Conservation (phyloP, 192 early-diverging fungal genomes). For the Coemansia sp. region DNA sequence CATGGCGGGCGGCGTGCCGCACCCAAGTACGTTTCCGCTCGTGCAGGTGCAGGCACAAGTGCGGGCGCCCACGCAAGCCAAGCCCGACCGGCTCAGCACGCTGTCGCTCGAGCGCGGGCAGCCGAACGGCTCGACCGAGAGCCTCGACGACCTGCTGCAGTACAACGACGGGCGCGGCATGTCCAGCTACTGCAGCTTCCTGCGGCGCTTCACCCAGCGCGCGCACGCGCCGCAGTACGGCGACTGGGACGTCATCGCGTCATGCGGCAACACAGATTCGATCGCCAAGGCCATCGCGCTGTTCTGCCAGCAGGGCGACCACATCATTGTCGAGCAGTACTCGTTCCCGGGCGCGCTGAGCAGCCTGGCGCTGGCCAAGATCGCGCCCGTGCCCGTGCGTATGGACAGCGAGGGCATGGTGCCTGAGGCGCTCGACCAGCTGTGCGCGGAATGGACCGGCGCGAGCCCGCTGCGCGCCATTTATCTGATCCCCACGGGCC, state of each 20-base stretch:
- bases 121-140: slow-evolving; percentile 18
- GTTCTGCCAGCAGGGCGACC: slow-evolving; percentile 60
- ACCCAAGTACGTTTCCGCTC: slow-evolving; percentile 64
- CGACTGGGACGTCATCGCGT: slow-evolving; percentile 65
- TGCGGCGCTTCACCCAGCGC: slow-evolving; percentile 47
- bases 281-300: slow-evolving; percentile 55
- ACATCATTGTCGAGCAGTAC: slow-evolving; percentile 58
- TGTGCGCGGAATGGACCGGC: slow-evolving; percentile 53
- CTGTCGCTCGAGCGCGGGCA: slow-evolving; percentile 38
- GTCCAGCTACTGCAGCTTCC: slow-evolving; percentile 51
- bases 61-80: slow-evolving; percentile 22
- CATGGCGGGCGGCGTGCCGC: slow-evolving; percentile 69
- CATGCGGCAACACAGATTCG: slow-evolving; percentile 60
- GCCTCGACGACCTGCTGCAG: slow-evolving; percentile 54
- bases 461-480: slow-evolving; percentile 52
- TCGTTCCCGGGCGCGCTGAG: slow-evolving; percentile 61
- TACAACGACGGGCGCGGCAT: slow-evolving; percentile 59
- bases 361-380: slow-evolving; percentile 42
- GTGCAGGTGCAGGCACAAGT: slow-evolving; percentile 55
- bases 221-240: slow-evolving; percentile 54
- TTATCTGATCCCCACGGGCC: slow-evolving; percentile 81
- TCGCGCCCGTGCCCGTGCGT: slow-evolving; percentile 46
- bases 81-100: not conserved
- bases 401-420: slow-evolving; percentile 67
- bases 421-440: slow-evolving; percentile 55